phyloP scores from a whole-genome alignment of 805 yeast species.

The Saccharomycopsis oosterbeekiorum region DNA sequence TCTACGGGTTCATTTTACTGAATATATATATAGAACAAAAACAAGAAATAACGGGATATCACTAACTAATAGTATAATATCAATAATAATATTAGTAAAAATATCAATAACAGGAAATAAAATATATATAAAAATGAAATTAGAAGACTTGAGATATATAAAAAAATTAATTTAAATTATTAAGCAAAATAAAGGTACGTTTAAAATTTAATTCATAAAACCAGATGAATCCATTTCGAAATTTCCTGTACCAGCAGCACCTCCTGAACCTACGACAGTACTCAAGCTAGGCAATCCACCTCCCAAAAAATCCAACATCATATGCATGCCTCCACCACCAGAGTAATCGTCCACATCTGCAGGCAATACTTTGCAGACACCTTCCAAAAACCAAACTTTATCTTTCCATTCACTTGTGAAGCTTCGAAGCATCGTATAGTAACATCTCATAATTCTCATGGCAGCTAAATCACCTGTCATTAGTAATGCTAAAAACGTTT shows the following conservation, averaged over 20 bases:
- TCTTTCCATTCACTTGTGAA: conserved; percentile 84
- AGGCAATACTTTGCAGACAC: conserved; percentile 79
- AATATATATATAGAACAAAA: no score
- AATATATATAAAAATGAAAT: not conserved
- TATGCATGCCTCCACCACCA: conserved; percentile 87
- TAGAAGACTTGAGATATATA: not conserved
- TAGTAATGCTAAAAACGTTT: conserved; percentile 61
- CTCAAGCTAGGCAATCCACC: conserved; percentile 48
- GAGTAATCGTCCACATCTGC: conserved; percentile 86
- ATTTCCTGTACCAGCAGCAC: not conserved
- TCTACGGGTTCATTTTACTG: no score
- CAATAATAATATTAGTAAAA: not conserved
- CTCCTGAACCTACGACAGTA: conserved; percentile 20
- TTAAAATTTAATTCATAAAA: conserved; percentile 5
- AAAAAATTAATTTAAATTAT: not conserved
- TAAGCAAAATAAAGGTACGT: not conserved
- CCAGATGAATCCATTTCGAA: conserved; percentile 4
- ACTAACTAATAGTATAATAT: no score
- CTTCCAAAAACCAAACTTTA: conserved; percentile 88
- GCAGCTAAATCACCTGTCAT: conserved; percentile 82
- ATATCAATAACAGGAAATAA: not conserved
- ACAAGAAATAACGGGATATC: no score
- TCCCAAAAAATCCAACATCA: conserved; percentile 82
- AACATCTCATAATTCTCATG: conserved; percentile 83
- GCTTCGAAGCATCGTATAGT: conserved; percentile 69